Base-by-base conservation (phyloP, 495 filamentous ascomycete genomes). In the Daldinia grandis region DNA sequence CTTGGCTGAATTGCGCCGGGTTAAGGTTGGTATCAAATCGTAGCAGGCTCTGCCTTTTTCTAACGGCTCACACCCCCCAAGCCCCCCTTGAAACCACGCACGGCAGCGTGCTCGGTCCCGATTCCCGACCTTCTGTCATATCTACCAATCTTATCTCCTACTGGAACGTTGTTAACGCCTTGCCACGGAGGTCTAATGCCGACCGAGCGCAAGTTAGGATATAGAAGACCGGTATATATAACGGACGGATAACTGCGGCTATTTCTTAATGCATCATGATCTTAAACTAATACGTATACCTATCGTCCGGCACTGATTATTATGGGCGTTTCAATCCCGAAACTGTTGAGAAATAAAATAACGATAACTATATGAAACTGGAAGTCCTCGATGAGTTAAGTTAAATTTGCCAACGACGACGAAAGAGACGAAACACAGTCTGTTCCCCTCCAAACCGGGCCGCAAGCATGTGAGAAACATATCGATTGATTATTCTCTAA, bases 31-130 rank as follows among this genome's bases (percentile, higher is more conserved):
- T 55, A 67, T 62, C 47, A 47, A 47, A 47, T 47, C n/a, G 42
- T 47, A 47, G 42, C 7, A 19, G 40, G 17, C 5, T 19, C 40
- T 40, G 5, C 37, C 15, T 19, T 47, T 24, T 47, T 47, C n/a
- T 19, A 44, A 21, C 6, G 40, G 40, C 17, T 21, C 40, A 28
- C 21, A 12, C 40, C 51, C 38, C 21, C 33, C 14, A 25, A 40
- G 40, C 6, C 68, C 47, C 47, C 63, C 50, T 49, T 71, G 54
- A 66, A 71, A 63, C 54, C 30, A 17, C 59, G 63, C 54, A 35
- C 59, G 47, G 58, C 38, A n/a, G 31, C 37, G 15, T 35, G 21
- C 12, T 72, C 64, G 59, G 59, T 64, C 69, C 69, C 59, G 68
- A 71, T 37, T 64, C 15, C 19, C 67, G 28, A 56, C 49, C 37